Conservation (phyloP, 805 yeast species). For the Ogataea ganodermae region DNA sequence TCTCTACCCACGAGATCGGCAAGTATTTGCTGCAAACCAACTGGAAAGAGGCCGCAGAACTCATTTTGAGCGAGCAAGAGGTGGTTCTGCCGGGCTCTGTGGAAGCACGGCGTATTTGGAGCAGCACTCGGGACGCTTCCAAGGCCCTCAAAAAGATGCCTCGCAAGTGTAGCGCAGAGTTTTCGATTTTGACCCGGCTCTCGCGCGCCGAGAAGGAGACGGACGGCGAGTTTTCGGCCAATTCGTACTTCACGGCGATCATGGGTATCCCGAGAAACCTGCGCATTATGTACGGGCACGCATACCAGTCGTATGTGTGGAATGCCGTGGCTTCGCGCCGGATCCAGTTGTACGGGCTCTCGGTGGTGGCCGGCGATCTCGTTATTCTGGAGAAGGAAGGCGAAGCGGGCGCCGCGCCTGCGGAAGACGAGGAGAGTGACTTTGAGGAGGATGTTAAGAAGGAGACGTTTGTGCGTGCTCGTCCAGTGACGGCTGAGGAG, state of each 20-base stretch:
- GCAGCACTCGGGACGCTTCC: constrained; percentile 63
- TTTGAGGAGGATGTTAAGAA: constrained; percentile 72
- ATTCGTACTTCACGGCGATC: constrained; percentile 74
- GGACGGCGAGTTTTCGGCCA: constrained; percentile 46
- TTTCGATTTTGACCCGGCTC: constrained; percentile 63
- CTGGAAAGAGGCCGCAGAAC: constrained; percentile 78
- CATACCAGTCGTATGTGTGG: constrained; percentile 97
- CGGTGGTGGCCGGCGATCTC: constrained; percentile 79
- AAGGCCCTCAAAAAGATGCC: constrained; percentile 80
- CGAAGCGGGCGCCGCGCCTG: constrained; percentile 15
- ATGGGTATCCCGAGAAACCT: constrained; percentile 90
- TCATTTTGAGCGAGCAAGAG: constrained; percentile 83
- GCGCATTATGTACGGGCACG: constrained; percentile 94
- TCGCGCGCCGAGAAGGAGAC: constrained; percentile 50
- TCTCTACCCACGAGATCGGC: constrained; percentile 89
- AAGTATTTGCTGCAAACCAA: constrained; percentile 65
- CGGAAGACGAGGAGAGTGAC: constrained; percentile 47
- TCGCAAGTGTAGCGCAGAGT: constrained; percentile 82
- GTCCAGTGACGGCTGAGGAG: constrained; percentile 75
- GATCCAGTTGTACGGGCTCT: constrained; percentile 65
- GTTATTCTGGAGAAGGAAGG: constrained; percentile 45
- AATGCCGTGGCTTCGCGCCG: constrained; percentile 81
- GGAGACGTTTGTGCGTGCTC: constrained; percentile 62
- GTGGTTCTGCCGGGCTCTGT: constrained; percentile 78
- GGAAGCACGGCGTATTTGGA: constrained; percentile 84